These are phyloP conservation scores for Morella rubra DNA, from an alignment of 306 rosid genomes.

Conservation along the genomic window DNA sequence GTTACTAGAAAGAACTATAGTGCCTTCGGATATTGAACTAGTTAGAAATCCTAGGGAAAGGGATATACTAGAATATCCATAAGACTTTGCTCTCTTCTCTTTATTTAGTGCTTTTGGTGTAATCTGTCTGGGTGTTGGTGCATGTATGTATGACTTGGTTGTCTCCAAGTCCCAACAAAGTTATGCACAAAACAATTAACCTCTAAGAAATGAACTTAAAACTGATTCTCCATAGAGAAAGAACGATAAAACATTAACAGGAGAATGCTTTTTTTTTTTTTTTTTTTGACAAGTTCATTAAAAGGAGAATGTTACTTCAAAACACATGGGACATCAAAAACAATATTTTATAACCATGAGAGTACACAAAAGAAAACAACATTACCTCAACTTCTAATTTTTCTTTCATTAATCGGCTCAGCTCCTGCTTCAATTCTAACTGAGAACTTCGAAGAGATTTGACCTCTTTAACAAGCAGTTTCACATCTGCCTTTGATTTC, in stretches of 20 bases:
- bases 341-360: not conserved
- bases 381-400: constrained; percentile 78
- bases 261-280: too few relatives aligned
- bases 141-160: constrained; percentile 13
- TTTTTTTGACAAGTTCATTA: too few relatives aligned
- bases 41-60: not conserved
- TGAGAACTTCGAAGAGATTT: constrained; percentile 80
- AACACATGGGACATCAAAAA: not conserved
- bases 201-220: not conserved
- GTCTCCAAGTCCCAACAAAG: constrained; percentile 19
- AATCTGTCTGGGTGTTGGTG: not conserved
- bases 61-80: not conserved
- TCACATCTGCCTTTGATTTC: constrained; percentile 82
- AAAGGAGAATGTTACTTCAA: not conserved
- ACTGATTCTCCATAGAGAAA: not conserved
- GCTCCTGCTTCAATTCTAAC: constrained; percentile 77
- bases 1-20: not conserved
- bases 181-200: not conserved
- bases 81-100: not conserved
- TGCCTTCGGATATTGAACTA: not conserved
- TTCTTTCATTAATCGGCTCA: constrained; percentile 67
- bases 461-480: constrained; percentile 82
- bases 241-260: not conserved
- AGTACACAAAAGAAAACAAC: not conserved
- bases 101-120: not conserved